phyloP scores from a whole-genome alignment of 2,329 filamentous ascomycete genomes.

The Cladosporium sp. region DNA sequence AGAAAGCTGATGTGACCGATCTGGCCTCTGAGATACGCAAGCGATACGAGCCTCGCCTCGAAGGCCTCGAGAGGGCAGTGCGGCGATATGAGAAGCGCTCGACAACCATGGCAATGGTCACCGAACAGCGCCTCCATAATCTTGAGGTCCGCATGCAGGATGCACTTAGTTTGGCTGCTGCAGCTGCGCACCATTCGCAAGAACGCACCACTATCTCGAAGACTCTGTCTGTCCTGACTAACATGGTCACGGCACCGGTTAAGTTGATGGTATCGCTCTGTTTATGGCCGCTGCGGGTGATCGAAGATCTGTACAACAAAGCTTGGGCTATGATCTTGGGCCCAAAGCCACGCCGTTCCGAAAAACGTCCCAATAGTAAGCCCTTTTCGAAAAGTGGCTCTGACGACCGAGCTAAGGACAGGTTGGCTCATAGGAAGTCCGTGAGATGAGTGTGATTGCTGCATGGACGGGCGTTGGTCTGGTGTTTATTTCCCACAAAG shows the following conservation, averaged over 20 bases:
- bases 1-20: constrained; percentile 35
- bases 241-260: constrained; percentile 4
- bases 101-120: constrained; percentile 71
- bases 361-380: background rate
- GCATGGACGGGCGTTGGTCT: background rate
- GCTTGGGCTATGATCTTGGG: constrained; percentile 28
- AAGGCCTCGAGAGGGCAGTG: constrained; percentile 84
- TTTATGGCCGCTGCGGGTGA: constrained; percentile 25
- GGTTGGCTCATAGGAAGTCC: background rate
- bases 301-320: constrained; percentile 29
- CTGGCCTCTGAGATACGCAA: constrained; percentile 56
- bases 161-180: constrained; percentile 76
- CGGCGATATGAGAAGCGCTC: constrained; percentile 89
- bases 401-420: constrained; percentile 13
- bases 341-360: constrained; percentile 4
- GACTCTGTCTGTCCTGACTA: constrained; percentile 6
- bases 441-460: background rate
- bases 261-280: constrained; percentile 4
- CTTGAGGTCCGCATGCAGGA: constrained; percentile 74
- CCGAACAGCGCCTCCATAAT: constrained; percentile 70
- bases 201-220: constrained; percentile 11
- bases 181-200: constrained; percentile 56
- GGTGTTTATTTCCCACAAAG: background rate
- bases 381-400: constrained; percentile 5
- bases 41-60: constrained; percentile 77